These are phyloP conservation scores for Psophocarpus tetragonolobus DNA, from an alignment of 306 rosid species.

Conservation along the genomic window DNA sequence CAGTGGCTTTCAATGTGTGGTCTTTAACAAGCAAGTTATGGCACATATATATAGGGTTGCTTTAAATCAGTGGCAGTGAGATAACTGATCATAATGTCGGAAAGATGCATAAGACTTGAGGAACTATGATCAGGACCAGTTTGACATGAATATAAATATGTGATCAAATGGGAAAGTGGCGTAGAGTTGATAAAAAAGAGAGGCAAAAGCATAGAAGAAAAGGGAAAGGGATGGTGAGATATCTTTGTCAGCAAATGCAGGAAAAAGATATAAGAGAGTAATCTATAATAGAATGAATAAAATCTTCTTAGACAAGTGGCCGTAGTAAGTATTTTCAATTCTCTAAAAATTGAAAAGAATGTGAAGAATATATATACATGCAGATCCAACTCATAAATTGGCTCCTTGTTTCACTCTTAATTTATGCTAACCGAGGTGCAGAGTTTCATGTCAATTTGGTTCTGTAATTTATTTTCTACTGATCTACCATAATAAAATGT, in stretches of 20 bases:
- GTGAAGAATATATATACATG: not conserved
- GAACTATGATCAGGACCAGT: not conserved
- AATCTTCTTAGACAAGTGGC: conserved; percentile 17
- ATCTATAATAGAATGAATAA: conserved; percentile 19
- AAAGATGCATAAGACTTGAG: conserved; percentile 1
- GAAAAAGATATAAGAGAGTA: conserved; percentile 6
- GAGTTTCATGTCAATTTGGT: not conserved
- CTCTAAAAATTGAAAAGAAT: not conserved
- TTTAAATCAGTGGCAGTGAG: conserved; percentile 11
- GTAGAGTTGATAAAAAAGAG: conserved; percentile 17
- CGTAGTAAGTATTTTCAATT: not conserved
- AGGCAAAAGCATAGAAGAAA: conserved; percentile 13
- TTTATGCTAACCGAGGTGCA: not conserved
- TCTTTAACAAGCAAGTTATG: conserved; percentile 30
- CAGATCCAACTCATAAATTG: not conserved
- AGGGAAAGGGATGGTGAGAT: conserved; percentile 18
- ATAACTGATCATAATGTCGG: not conserved
- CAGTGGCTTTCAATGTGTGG: conserved; percentile 20
- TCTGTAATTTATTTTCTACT: not conserved
- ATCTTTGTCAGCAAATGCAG: conserved; percentile 20
- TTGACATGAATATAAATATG: conserved; percentile 16
- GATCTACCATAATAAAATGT: not conserved
- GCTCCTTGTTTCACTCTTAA: not conserved
- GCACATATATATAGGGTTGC: not conserved
- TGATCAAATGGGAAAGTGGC: conserved; percentile 22